Evolutionary conservation across 2,329 filamentous ascomycete genomes (phyloP).

Genomic region (Fusarium sp.): DNA sequence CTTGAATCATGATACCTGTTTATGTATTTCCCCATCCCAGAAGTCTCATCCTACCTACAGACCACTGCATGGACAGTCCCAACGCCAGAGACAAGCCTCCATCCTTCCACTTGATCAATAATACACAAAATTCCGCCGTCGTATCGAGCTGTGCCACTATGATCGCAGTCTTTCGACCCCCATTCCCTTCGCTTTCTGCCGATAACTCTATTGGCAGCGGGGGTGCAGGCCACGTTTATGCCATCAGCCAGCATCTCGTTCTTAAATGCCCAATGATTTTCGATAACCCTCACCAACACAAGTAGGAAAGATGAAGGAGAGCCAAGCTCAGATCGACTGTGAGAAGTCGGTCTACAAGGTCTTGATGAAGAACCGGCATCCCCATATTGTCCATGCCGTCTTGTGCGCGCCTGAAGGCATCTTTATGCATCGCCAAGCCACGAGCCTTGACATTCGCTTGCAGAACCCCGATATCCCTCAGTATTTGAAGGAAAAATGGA

Average conservation of each 20-base stretch:
- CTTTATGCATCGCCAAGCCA: constrained; percentile 17
- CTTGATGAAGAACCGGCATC: constrained; percentile 1
- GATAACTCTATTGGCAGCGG: not conserved
- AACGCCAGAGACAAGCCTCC: not conserved
- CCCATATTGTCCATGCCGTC: constrained; percentile 8
- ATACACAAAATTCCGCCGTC: not conserved
- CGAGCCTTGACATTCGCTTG: not conserved
- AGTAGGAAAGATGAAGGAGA: not conserved
- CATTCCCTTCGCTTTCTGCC: not conserved
- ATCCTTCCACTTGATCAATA: not conserved
- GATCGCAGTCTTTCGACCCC: not conserved
- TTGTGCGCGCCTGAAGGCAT: constrained; percentile 2
- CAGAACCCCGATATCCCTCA: not conserved
- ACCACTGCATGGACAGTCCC: not conserved
- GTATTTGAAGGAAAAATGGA: not conserved
- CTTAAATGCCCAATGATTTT: constrained; percentile 15
- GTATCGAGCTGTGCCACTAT: not conserved
- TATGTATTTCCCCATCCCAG: not conserved
- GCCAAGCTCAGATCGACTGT: not conserved
- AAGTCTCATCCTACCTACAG: not conserved
- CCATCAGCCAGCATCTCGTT: constrained; percentile 13
- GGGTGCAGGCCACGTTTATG: constrained; percentile 11
- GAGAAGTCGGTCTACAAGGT: constrained; percentile 8
- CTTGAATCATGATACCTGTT: not conserved
- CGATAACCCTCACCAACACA: constrained; percentile 3